Base-by-base conservation (phyloP, 192 early-diverging fungal genomes). In the Coemansia sp. region DNA sequence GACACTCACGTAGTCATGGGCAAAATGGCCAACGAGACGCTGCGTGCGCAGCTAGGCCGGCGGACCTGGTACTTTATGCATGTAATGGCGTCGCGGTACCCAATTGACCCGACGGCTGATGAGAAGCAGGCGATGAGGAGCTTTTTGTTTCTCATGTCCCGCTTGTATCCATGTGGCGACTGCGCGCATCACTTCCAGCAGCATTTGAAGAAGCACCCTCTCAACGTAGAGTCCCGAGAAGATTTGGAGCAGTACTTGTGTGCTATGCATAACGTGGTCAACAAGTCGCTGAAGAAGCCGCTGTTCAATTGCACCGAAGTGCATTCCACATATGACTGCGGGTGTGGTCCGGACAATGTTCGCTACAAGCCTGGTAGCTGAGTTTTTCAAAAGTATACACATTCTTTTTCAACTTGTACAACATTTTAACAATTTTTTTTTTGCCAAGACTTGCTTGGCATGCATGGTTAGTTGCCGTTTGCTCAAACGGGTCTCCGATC, bases 121-220 rank as follows among this genome's bases (percentile, higher is more conserved):
- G 93, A 98, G 69, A 68, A 87, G 53, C 65, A 78, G 25, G 86
- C 92, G 0, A 67, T 94, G 41, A 80, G 70, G 33, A 86, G 87
- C 53, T 98, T 90, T 65, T 80, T 98, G 51, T 84, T 81, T 51
- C 63, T 94, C 25, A 82, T 96, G 41, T 88, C 88, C 2, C 70
- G 89, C 58, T 66, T 98, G 21, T 98, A 98, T 68, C 95, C 95
- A 11, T 98, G 95, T 60, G 95, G 95, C 38, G 93, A 96, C 79
- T 98, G 94, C 69, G 95, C 93, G 3, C 58, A 79, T 8, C 93
- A 98, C 54, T 95, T 98, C 59, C 86, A 90, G 69, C 49, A 70
- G 37, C 70, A 94, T 15, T 55, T 95, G 33, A 75, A 83, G 26
- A 74, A 82, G 51, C 74, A 91, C 60, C 95, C 95, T 7, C 91